Evolutionary conservation across 2,329 filamentous ascomycete genomes (phyloP).

Genomic region (Septoria linicola): DNA sequence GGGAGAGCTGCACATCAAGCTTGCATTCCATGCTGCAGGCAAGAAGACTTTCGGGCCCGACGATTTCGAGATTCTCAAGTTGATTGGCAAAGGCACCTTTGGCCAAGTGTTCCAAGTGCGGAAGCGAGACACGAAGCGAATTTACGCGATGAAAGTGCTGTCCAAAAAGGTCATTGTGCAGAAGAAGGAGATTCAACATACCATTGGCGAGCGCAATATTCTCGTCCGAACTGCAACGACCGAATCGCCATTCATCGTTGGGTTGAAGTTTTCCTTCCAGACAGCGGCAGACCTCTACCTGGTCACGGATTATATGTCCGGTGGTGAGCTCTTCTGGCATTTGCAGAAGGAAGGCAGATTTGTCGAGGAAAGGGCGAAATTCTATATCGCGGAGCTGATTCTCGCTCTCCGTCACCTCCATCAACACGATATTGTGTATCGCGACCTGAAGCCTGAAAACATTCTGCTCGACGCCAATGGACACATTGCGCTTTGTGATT

Average conservation of each 20-base stretch:
- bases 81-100: slow-evolving; percentile 97
- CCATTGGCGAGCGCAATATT: slow-evolving; percentile 94
- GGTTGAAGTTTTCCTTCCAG: slow-evolving; percentile 97
- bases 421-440: slow-evolving; percentile 95
- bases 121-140: slow-evolving; percentile 92
- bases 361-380: slow-evolving; percentile 90
- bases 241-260: slow-evolving; percentile 96
- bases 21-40: slow-evolving; percentile 80
- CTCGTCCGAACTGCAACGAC: slow-evolving; percentile 92
- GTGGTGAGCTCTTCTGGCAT: slow-evolving; percentile 98
- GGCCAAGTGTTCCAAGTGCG: slow-evolving; percentile 97
- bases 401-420: slow-evolving; percentile 92
- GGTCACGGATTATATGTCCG: slow-evolving; percentile 99
- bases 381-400: slow-evolving; percentile 98
- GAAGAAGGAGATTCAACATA: slow-evolving; percentile 98
- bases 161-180: slow-evolving; percentile 99
- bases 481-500: slow-evolving; percentile 96
- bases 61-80: slow-evolving; percentile 91
- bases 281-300: slow-evolving; percentile 94
- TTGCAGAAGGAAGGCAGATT: slow-evolving; percentile 95
- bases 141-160: slow-evolving; percentile 98
- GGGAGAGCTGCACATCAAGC: slow-evolving; percentile 85
- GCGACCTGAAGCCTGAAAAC: slow-evolving; percentile 96
- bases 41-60: slow-evolving; percentile 91
- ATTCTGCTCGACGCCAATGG: slow-evolving; percentile 95